Conservation (phyloP, 495 filamentous ascomycete species). For the Lentithecium fluviatile region DNA sequence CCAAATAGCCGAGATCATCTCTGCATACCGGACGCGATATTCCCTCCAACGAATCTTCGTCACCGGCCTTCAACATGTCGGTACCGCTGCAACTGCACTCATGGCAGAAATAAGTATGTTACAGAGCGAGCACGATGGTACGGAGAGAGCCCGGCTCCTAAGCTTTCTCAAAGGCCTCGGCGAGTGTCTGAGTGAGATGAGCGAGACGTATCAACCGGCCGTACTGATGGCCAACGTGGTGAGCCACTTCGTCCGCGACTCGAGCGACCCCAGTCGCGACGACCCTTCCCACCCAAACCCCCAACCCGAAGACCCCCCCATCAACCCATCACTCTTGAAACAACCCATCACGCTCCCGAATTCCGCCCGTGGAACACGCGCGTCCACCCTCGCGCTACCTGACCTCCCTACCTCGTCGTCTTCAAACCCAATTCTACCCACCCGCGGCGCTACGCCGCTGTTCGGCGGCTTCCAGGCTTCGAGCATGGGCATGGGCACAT, state of each 20-base stretch:
- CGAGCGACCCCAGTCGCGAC: too few relatives aligned
- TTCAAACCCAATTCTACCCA: not conserved
- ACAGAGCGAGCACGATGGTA: not conserved
- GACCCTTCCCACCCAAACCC: too few relatives aligned
- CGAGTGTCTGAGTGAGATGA: constrained; percentile 4
- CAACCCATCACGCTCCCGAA: not conserved
- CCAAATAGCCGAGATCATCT: constrained; percentile 15
- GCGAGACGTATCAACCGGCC: constrained; percentile 21
- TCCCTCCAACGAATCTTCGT: constrained; percentile 13
- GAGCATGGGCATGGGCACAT: not conserved
- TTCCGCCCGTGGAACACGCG: not conserved
- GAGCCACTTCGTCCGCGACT: constrained; percentile 11
- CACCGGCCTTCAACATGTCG: constrained; percentile 21
- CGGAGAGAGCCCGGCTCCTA: not conserved
- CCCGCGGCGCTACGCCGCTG: not conserved
- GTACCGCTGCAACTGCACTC: constrained; percentile 17
- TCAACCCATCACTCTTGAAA: not conserved
- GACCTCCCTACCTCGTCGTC: not conserved
- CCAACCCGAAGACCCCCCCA: too few relatives aligned
- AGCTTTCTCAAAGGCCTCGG: too few relatives aligned
- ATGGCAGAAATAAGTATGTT: constrained; percentile 25
- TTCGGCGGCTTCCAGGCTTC: not conserved
- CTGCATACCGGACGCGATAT: constrained; percentile 5
- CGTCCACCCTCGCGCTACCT: not conserved
- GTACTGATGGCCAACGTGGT: constrained; percentile 17